Percentiles rank a stretch among this genome's conserved stretches.
Evolutionary conservation across 768 basidiomycete species (phyloP).

Genomic region (Hygrocybe coccinea): DNA sequence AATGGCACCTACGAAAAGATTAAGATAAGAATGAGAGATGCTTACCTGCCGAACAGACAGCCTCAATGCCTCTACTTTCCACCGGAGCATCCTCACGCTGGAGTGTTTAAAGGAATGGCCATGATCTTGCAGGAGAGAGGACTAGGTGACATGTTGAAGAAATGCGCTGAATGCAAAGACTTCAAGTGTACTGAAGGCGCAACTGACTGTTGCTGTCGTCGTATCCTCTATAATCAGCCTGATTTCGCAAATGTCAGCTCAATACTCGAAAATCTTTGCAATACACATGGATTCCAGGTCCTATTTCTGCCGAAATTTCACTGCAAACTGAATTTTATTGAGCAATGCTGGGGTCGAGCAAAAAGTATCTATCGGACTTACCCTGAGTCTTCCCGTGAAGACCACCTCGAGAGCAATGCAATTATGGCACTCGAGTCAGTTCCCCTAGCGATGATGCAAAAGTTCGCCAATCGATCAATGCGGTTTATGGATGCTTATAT

Average conservation of each 20-base stretch:
- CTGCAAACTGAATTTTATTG: conserved; percentile 21
- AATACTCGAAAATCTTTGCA: conserved; percentile 19
- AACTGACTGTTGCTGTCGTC: conserved; percentile 22
- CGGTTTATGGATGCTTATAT: conserved; percentile 23
- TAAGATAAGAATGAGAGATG: background rate
- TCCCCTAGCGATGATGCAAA: conserved; percentile 9
- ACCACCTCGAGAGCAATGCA: conserved; percentile 9
- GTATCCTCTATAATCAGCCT: conserved; percentile 29
- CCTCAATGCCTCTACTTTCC: conserved; percentile 3
- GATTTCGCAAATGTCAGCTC: conserved; percentile 29
- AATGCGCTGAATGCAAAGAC: background rate
- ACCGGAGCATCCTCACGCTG: background rate
- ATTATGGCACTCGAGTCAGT: conserved; percentile 8
- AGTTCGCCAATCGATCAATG: conserved; percentile 12
- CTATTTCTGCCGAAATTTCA: conserved; percentile 32
- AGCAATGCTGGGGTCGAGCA: conserved; percentile 31
- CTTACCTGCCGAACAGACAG: background rate
- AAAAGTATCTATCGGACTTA: conserved; percentile 24
- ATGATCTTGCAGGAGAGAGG: conserved; percentile 5
- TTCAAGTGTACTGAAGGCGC: conserved; percentile 13
- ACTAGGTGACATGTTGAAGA: background rate
- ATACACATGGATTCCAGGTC: conserved; percentile 17
- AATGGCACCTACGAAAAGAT: conserved; percentile 18
- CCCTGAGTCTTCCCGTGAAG: conserved; percentile 5
- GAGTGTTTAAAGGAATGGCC: background rate